A percentile compares a stretch with the other conserved stretches of the same genome.
Conservation (phyloP, 768 basidiomycete genomes). For the Auricularia cornea region DNA sequence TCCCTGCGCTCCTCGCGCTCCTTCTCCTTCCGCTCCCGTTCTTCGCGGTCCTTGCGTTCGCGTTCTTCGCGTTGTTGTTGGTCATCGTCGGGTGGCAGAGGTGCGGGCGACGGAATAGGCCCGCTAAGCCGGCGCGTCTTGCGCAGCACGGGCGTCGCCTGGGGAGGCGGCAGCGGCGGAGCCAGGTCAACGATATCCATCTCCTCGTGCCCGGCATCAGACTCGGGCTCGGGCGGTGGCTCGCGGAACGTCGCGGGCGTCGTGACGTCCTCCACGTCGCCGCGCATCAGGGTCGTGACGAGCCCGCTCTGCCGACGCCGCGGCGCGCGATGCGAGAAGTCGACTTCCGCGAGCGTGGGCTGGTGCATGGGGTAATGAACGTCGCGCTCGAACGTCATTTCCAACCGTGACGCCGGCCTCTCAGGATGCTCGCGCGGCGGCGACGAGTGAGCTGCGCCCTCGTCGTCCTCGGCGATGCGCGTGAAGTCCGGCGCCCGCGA, state of each 20-base stretch:
- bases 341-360: too few relatives aligned
- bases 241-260: not conserved
- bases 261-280: not conserved
- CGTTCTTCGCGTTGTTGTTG: constrained; percentile 14
- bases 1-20: constrained; percentile 35
- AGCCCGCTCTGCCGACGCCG: constrained; percentile 43
- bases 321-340: not conserved
- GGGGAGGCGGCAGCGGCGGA: not conserved
- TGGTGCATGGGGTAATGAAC: too few relatives aligned
- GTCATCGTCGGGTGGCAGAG: not conserved
- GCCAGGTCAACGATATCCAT: not conserved
- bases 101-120: not conserved
- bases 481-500: not conserved
- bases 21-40: constrained; percentile 16
- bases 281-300: constrained; percentile 18
- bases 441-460: not conserved
- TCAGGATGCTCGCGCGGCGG: not conserved
- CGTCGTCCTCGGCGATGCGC: not conserved
- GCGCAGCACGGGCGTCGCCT: not conserved
- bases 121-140: not conserved
- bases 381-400: too few relatives aligned
- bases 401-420: not conserved
- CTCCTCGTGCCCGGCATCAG: not conserved
- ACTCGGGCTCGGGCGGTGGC: not conserved
- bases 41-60: constrained; percentile 22